These are phyloP conservation scores for Russula earlei DNA, from an alignment of 768 basidiomycete species.

Conservation along the genomic window DNA sequence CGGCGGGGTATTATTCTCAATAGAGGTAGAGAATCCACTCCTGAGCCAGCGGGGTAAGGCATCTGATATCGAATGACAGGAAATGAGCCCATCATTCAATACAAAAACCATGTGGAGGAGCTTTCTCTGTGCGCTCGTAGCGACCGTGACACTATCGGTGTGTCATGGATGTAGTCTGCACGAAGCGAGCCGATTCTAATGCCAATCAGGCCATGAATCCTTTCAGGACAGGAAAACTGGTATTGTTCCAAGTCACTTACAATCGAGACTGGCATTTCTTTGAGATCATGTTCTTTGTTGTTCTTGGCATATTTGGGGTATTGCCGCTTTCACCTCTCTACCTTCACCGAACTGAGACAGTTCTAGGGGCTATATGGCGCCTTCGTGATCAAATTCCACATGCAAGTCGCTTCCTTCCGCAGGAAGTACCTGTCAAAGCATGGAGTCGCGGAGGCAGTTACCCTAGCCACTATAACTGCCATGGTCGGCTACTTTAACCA, in stretches of 20 bases:
- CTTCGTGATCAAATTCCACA: constrained; percentile 92
- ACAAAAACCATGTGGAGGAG: constrained; percentile 99
- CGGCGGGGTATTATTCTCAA: constrained; percentile 94
- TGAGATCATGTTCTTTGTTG: constrained; percentile 92
- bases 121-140: constrained; percentile 94
- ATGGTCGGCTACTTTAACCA: constrained; percentile 90
- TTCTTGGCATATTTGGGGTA: constrained; percentile 94
- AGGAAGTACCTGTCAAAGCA: constrained; percentile 79
- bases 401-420: constrained; percentile 91
- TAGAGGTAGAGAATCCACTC: constrained; percentile 65
- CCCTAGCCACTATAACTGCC: constrained; percentile 80
- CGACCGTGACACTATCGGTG: constrained; percentile 95
- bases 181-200: background rate
- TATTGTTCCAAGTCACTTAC: constrained; percentile 96
- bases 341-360: background rate
- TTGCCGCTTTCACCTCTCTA: background rate
- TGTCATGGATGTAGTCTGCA: constrained; percentile 18
- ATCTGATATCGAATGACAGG: constrained; percentile 38
- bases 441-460: constrained; percentile 83
- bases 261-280: constrained; percentile 99
- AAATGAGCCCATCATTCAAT: constrained; percentile 97
- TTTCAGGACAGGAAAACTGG: constrained; percentile 94
- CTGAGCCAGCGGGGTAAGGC: background rate
- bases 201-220: constrained; percentile 84
- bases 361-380: constrained; percentile 91